Conservation (phyloP, 805 yeast genomes). For the Ogataea zsoltii region DNA sequence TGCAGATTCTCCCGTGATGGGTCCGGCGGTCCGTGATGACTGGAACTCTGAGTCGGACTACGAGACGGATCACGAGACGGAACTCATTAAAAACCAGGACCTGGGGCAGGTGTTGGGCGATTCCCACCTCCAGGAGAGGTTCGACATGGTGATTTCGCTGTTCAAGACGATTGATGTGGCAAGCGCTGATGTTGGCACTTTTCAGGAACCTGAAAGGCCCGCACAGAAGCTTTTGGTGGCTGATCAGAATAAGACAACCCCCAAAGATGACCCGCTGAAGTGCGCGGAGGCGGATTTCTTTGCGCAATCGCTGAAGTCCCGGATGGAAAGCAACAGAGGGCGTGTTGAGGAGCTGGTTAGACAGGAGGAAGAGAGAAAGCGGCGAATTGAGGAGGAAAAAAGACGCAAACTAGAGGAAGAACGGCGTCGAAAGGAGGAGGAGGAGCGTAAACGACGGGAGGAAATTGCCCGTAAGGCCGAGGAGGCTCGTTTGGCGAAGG, state of each 20-base stretch:
- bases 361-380: conserved; percentile 16
- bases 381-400: conserved; percentile 12
- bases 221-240: no score
- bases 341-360: conserved; percentile 9
- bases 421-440: conserved; percentile 17
- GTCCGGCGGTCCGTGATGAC: neutral
- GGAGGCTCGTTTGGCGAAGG: conserved; percentile 18
- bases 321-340: conserved; percentile 5
- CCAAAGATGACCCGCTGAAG: neutral
- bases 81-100: neutral
- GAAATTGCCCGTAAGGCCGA: conserved; percentile 6
- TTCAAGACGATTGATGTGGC: neutral
- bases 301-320: neutral
- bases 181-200: neutral
- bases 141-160: conserved; percentile 2
- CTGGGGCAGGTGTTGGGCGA: conserved; percentile 1
- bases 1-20: neutral
- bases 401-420: conserved; percentile 18
- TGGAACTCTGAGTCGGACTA: conserved; percentile 1
- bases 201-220: no score
- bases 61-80: conserved; percentile 3
- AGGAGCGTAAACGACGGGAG: conserved; percentile 14
- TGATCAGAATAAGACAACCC: no score
- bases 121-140: neutral
- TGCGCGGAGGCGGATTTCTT: neutral